These are phyloP conservation scores for Yamadazyma atmosphaerica DNA, from an alignment of 1,139 yeast genomes.

Conservation along the genomic window DNA sequence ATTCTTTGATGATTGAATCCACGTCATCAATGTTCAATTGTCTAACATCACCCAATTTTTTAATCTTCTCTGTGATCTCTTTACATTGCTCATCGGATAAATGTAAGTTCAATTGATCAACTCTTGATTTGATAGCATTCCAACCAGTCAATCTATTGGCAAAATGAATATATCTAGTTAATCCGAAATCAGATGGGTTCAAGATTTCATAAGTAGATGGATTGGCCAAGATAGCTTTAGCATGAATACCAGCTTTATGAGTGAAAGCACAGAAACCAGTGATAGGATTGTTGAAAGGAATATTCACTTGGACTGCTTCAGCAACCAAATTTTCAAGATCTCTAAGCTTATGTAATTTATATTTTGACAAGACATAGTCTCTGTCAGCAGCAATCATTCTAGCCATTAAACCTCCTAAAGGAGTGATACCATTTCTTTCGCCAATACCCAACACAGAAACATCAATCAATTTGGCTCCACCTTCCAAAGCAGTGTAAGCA, in stretches of 20 bases:
- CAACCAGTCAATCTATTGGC: constrained; percentile 61
- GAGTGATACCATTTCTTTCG: constrained; percentile 62
- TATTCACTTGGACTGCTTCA: constrained; percentile 56
- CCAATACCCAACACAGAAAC: constrained; percentile 61
- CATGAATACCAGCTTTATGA: constrained; percentile 63
- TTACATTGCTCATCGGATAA: constrained; percentile 58
- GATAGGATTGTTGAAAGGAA: constrained; percentile 61
- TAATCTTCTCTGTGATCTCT: constrained; percentile 54
- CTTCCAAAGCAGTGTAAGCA: constrained; percentile 61
- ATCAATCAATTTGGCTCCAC: constrained; percentile 60
- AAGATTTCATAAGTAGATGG: constrained; percentile 61
- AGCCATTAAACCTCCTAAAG: constrained; percentile 63
- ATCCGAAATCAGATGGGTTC: constrained; percentile 57
- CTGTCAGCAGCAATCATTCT: constrained; percentile 63
- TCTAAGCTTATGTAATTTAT: constrained; percentile 53
- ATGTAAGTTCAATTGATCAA: constrained; percentile 47
- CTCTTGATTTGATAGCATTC: constrained; percentile 51
- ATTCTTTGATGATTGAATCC: constrained; percentile 48
- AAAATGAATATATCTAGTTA: constrained; percentile 57
- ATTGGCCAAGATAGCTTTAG: constrained; percentile 59
- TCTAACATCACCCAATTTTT: constrained; percentile 56
- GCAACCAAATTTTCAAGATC: constrained; percentile 59
- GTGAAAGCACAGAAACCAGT: constrained; percentile 66
- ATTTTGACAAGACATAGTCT: constrained; percentile 56
- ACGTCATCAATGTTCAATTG: constrained; percentile 50